Evolutionary conservation across 208 protist genomes (phyloP).

Genomic region (Leishmania major): DNA sequence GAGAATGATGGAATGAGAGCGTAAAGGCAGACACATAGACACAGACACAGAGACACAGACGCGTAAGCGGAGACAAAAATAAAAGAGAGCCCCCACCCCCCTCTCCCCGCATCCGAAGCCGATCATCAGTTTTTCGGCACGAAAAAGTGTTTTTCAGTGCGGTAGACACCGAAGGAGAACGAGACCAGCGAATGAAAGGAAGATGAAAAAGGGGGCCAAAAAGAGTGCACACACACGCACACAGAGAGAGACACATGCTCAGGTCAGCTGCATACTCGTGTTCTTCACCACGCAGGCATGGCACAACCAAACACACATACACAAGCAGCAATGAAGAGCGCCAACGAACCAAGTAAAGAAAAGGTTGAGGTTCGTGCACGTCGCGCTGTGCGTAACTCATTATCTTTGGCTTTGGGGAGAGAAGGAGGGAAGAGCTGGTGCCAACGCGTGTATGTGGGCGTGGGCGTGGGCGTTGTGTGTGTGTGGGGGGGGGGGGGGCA

Average conservation of each 20-base stretch:
- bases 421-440: not conserved
- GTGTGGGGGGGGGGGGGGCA: not conserved
- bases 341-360: constrained; percentile 11
- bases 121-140: not conserved
- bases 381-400: not conserved
- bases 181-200: not conserved
- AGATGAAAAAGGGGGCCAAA: not conserved
- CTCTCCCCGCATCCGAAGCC: too few relatives aligned
- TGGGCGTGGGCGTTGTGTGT: not conserved
- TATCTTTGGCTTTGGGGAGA: not conserved
- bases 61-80: not conserved
- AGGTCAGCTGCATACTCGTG: not conserved
- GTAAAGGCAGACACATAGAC: not conserved
- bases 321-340: constrained; percentile 1
- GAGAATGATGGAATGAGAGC: not conserved
- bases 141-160: not conserved
- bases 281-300: not conserved
- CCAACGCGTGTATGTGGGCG: not conserved
- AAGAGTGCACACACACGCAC: not conserved
- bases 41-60: not conserved
- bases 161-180: not conserved
- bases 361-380: not conserved
- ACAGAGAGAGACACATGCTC: not conserved
- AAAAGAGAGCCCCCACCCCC: too few relatives aligned
- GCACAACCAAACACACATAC: constrained; percentile 17